Conservation (phyloP, 352 stramenopile genomes). For the Phytophthora hybrid region DNA sequence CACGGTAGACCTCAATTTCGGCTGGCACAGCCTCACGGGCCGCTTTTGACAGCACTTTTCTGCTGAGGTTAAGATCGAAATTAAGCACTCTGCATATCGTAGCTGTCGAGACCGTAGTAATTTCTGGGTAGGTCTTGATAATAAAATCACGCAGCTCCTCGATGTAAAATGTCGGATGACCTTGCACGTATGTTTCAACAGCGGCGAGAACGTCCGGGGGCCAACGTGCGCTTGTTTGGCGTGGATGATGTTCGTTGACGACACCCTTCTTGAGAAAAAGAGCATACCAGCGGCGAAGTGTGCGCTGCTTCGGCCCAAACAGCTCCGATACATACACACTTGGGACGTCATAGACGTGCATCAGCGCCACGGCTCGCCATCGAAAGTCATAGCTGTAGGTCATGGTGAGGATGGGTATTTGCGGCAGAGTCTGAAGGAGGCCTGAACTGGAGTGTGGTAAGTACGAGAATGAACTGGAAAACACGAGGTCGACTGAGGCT, state of each 20-base stretch:
- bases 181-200: background rate
- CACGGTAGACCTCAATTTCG: slow-evolving; percentile 1
- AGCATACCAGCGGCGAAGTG: slow-evolving; percentile 8
- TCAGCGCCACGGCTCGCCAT: background rate
- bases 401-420: background rate
- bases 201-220: background rate
- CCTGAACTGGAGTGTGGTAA: too few species aligned
- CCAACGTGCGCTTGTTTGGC: background rate
- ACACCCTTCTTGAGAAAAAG: slow-evolving; percentile 3
- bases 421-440: too few species aligned
- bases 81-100: too few species aligned
- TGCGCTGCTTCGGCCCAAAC: slow-evolving; percentile 3
- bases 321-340: slow-evolving; percentile 5
- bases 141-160: slow-evolving; percentile 7
- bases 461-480: too few species aligned
- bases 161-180: slow-evolving; percentile 12
- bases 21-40: slow-evolving; percentile 4
- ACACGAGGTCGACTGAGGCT: too few species aligned
- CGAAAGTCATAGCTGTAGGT: slow-evolving; percentile 14
- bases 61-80: slow-evolving; percentile 6
- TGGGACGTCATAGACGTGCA: slow-evolving; percentile 11
- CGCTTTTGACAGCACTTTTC: slow-evolving; percentile 12
- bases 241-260: background rate
- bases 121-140: background rate
- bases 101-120: too few species aligned